These are phyloP conservation scores for Lathyrus tuberosus DNA, from an alignment of 306 rosid species.

Conservation along the genomic window DNA sequence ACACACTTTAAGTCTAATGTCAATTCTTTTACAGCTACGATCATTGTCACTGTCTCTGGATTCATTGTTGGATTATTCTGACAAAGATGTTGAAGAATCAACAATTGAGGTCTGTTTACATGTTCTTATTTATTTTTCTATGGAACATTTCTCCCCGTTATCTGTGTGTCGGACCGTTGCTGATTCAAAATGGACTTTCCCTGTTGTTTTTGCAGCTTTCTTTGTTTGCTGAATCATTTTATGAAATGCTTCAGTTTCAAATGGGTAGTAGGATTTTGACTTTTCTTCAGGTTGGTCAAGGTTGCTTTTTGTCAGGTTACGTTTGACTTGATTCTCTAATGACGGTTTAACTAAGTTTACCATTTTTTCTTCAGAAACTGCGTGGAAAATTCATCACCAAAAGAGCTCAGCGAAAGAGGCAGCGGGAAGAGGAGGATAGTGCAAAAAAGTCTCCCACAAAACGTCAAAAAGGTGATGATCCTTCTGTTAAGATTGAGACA, in stretches of 20 bases:
- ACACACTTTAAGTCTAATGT: conserved; percentile 26
- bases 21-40: conserved; percentile 63
- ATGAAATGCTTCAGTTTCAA: conserved; percentile 98
- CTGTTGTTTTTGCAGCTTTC: conserved; percentile 69
- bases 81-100: conserved; percentile 91
- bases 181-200: conserved; percentile 10
- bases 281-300: conserved; percentile 82
- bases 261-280: conserved; percentile 82
- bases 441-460: conserved; percentile 49
- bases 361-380: conserved; percentile 54
- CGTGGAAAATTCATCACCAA: conserved; percentile 71
- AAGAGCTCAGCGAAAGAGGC: conserved; percentile 86
- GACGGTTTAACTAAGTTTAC: conserved; percentile 12
- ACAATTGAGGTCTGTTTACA: conserved; percentile 78
- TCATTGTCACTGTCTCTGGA: conserved; percentile 81
- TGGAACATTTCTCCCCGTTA: not conserved
- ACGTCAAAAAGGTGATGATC: conserved; percentile 62
- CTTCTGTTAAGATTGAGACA: conserved; percentile 54
- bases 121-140: conserved; percentile 3
- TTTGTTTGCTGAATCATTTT: conserved; percentile 85
- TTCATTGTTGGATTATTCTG: conserved; percentile 82
- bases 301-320: not conserved
- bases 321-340: conserved; percentile 33
- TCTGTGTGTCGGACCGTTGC: not conserved
- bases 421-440: conserved; percentile 62